Percentiles rank a stretch among this genome's conserved stretches.
phyloP scores from a whole-genome alignment of 495 filamentous ascomycete species.

The Hyaloscypha variabilis region DNA sequence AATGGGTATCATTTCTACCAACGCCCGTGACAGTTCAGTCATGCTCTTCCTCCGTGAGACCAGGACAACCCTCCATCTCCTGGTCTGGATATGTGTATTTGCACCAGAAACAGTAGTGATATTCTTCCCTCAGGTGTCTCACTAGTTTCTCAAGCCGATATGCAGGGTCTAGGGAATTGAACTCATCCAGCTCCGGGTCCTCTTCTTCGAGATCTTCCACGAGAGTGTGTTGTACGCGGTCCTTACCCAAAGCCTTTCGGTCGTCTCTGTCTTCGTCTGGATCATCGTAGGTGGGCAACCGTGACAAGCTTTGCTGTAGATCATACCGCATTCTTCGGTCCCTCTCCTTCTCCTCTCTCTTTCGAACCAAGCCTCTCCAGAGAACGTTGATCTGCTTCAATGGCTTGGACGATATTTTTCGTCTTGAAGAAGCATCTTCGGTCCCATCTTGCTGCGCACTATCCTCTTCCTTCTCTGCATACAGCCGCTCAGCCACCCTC shows the following conservation, averaged over 20 bases:
- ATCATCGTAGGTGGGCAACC: slow-evolving; percentile 53
- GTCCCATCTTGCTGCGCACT: slow-evolving; percentile 23
- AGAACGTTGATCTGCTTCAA: slow-evolving; percentile 72
- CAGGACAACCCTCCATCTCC: slow-evolving; percentile 87
- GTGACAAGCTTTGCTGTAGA: slow-evolving; percentile 62
- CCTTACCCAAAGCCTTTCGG: slow-evolving; percentile 48
- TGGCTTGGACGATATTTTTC: slow-evolving; percentile 45
- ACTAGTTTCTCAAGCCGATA: slow-evolving; percentile 70
- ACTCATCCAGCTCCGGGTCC: slow-evolving; percentile 83
- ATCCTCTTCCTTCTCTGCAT: slow-evolving; percentile 31
- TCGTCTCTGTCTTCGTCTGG: slow-evolving; percentile 55
- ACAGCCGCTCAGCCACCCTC: slow-evolving; percentile 76
- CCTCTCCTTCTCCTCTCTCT: slow-evolving; percentile 70
- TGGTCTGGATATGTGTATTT: slow-evolving; percentile 75
- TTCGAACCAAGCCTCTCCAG: slow-evolving; percentile 73
- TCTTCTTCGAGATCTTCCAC: slow-evolving; percentile 81
- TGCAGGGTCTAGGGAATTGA: slow-evolving; percentile 64
- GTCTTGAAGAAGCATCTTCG: slow-evolving; percentile 39
- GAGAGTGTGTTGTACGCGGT: slow-evolving; percentile 40
- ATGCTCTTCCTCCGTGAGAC: slow-evolving; percentile 88
- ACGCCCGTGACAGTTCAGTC: slow-evolving; percentile 52
- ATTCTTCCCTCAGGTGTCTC: slow-evolving; percentile 64
- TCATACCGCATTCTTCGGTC: slow-evolving; percentile 68
- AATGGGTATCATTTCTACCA: slow-evolving; percentile 33
- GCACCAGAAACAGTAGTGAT: slow-evolving; percentile 96